These are phyloP conservation scores for Candida dajiaensis DNA, from an alignment of 805 yeast genomes.

Conservation along the genomic window DNA sequence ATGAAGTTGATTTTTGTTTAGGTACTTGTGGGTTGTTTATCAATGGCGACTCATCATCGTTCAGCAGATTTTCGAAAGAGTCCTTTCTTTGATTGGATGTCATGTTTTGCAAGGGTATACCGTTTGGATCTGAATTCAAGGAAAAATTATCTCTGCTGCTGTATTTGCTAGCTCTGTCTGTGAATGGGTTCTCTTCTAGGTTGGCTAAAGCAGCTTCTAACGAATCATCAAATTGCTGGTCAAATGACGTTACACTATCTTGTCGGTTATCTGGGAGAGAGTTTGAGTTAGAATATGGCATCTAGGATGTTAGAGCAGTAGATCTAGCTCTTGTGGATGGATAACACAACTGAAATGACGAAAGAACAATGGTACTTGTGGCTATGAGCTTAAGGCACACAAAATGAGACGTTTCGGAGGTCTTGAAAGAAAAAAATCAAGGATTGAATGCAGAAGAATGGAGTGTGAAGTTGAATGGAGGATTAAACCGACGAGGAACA, in stretches of 20 bases:
- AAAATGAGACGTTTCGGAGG: neutral
- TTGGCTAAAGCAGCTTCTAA: constrained; percentile 58
- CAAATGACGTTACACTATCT: constrained; percentile 41
- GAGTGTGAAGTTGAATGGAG: neutral
- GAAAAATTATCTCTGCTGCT: constrained; percentile 24
- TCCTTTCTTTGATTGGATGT: constrained; percentile 19
- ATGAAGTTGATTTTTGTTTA: constrained; percentile 5
- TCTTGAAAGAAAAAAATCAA: neutral
- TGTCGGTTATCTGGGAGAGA: constrained; percentile 17
- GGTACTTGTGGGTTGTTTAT: neutral
- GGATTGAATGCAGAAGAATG: neutral
- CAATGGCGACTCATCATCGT: constrained; percentile 15
- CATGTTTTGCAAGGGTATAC: constrained; percentile 28
- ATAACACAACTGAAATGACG: neutral
- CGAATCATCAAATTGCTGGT: constrained; percentile 57
- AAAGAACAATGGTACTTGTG: no score
- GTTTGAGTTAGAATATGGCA: constrained; percentile 16
- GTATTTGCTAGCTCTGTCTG: constrained; percentile 2
- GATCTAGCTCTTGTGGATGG: neutral
- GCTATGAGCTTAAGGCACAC: neutral
- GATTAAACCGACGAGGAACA: neutral
- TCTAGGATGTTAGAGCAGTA: constrained; percentile 4
- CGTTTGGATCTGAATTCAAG: constrained; percentile 27
- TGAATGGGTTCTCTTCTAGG: constrained; percentile 36
- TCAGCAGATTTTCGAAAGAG: constrained; percentile 20